Base-by-base conservation (phyloP, 2,329 filamentous ascomycete genomes). In the Septoria linicola region DNA sequence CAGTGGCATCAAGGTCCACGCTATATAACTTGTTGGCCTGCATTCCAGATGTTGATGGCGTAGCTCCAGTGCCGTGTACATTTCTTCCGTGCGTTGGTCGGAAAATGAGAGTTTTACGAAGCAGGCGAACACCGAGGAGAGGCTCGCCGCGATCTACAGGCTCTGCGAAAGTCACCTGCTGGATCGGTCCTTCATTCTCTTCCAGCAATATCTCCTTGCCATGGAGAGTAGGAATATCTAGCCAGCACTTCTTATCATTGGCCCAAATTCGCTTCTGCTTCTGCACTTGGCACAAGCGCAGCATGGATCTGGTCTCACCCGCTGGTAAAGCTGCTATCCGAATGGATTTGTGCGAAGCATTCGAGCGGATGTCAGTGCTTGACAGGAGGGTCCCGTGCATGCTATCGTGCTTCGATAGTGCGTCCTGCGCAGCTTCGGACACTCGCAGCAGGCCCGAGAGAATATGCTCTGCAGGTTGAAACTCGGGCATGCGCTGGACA, bases 291-390 rank as follows among this genome's bases (percentile, higher is more conserved):
- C 77, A 67, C 2, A 89, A 63, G 2, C 80, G 79, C 8, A 89
- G 68, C 1, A 80, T 68, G 57, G 84, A 79, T 1, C 81, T 80
- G 11, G 75, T 76, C 41, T 76, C 73, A n/a, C 85, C 85, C 2
- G 76, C 54, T 3, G 61, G 58, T 31, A 67, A 63, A 2, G 63
- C 68, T 8, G 67, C 64, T 2, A 73, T 53, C 3, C 65, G 64
- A 13, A 69, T 64, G 4, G 70, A 57, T 10, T 61, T 60, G 36
- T 64, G 54, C 32, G 54, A 60, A 2, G 60, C 50, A 17, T 66
- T 59, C 8, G 76, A 55, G 72, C 80, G 54, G 76, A 72, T 59
- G 72, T 80, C 76, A 1, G 84, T 84, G 21, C 81, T 71, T 2
- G 78, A 76, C 17, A 88, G 72, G 3, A 85, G 66, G 10, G 62